Percentiles rank a stretch among this genome's conserved stretches.
Conservation (phyloP, 257 asterid species). For the Leonotis leonurus region DNA sequence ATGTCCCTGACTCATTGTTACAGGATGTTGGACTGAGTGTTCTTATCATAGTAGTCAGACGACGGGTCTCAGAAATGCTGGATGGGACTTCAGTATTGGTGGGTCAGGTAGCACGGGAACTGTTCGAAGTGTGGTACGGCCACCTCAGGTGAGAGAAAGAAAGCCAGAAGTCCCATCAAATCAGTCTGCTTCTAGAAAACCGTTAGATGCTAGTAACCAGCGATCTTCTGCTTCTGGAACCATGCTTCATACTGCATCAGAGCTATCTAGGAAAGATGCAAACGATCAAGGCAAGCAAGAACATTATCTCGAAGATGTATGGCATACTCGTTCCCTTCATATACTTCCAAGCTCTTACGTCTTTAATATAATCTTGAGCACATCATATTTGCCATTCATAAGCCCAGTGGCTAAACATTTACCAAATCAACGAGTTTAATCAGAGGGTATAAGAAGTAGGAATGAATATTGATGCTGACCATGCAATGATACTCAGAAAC, state of each 20-base stretch:
- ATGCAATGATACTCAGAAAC: not conserved
- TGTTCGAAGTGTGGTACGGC: slow-evolving; percentile 70
- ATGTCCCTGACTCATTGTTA: not conserved
- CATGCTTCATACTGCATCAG: slow-evolving; percentile 35
- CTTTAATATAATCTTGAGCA: slow-evolving; percentile 1
- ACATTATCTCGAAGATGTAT: slow-evolving; percentile 56
- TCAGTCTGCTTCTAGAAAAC: slow-evolving; percentile 50
- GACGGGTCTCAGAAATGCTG: slow-evolving; percentile 52
- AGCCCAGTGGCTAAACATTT: slow-evolving; percentile 9
- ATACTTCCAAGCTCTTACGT: not conserved
- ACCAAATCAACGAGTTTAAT: not conserved
- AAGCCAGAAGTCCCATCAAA: slow-evolving; percentile 55
- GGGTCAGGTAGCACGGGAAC: slow-evolving; percentile 74
- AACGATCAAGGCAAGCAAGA: slow-evolving; percentile 38
- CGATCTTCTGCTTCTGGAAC: slow-evolving; percentile 69
- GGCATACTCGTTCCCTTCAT: slow-evolving; percentile 26
- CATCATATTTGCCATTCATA: not conserved
- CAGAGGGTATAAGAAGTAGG: not conserved
- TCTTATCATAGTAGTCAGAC: slow-evolving; percentile 53
- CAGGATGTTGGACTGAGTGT: slow-evolving; percentile 21
- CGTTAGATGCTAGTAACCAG: slow-evolving; percentile 45
- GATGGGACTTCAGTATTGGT: slow-evolving; percentile 98
- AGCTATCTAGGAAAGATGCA: slow-evolving; percentile 41
- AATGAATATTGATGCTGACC: not conserved
- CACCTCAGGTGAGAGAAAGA: slow-evolving; percentile 87